Base-by-base conservation (phyloP, 352 stramenopile genomes). In the Phytophthora meadii region DNA sequence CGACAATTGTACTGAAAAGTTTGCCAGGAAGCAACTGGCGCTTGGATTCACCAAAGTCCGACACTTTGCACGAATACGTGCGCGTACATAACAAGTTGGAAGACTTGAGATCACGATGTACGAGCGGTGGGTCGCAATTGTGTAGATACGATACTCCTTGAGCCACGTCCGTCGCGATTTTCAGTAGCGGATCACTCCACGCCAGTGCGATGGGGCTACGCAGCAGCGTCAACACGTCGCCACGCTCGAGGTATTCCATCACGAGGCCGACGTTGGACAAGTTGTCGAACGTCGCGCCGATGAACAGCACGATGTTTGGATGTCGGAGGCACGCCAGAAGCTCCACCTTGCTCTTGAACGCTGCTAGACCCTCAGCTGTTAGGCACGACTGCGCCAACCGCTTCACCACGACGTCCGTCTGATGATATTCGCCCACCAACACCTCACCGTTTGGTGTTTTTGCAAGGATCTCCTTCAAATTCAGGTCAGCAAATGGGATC, bases 221-320 rank as follows among this genome's bases (percentile, higher is more conserved):
- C 32, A 95, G 45, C 14, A 95, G 52, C 9, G 80, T 78, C 1
- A 81, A 59, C 24, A 95, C 77, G 45, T 95, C 82, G 30, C 87
- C 84, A 25, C 81, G 81, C 34, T 92, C 84, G 6, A 95, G 53
- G 48, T 92, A 92, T 60, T 95, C 87, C 65, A 92, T 76, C 55
- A 95, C 82, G 12, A 93, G 70, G 0, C 84, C 84, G 7, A 93
- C 72, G 54, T 92, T 92, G 8, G 84, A 82, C 24, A 93, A 64
- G 27, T 92, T 91, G 70, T 94, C 84, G 52, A 90, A 93, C 15
- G 86, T 94, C 4, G 87, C 89, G 46, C 89, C 89, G 27, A 96
- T 86, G 52, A 96, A 96, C 36, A 92, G 68, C 34, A 96, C 87
- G 52, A 96, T 93, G 54, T 94, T 94, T 12, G 89, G 85, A 50